Conservation (phyloP, 495 filamentous ascomycete species). For the Penicillium silybi region DNA sequence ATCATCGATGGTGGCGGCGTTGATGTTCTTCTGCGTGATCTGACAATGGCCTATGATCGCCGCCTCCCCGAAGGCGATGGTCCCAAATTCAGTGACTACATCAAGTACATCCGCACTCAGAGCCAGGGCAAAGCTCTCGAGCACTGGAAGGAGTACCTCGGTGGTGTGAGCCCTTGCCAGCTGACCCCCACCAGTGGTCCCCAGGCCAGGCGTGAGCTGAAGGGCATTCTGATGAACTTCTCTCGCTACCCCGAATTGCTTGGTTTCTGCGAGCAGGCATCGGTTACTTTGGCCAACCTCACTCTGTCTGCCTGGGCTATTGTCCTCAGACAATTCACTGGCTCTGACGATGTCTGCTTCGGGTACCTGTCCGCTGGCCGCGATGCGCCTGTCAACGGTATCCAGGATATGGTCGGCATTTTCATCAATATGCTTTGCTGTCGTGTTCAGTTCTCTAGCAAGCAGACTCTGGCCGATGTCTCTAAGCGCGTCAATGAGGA, state of each 20-base stretch:
- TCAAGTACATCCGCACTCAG: conserved; percentile 41
- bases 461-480: conserved; percentile 36
- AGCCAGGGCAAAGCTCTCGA: conserved; percentile 32
- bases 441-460: conserved; percentile 36
- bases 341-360: conserved; percentile 55
- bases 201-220: conserved; percentile 18
- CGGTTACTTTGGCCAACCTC: conserved; percentile 49
- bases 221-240: conserved; percentile 34
- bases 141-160: conserved; percentile 46
- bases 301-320: conserved; percentile 56
- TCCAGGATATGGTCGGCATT: conserved; percentile 50
- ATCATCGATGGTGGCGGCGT: conserved; percentile 47
- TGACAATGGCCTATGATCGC: conserved; percentile 43
- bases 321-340: conserved; percentile 49
- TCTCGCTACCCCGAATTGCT: conserved; percentile 38
- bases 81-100: conserved; percentile 54
- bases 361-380: conserved; percentile 51
- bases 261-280: conserved; percentile 43
- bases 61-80: conserved; percentile 35
- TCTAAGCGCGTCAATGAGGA: conserved; percentile 46
- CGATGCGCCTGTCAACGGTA: conserved; percentile 46
- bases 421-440: conserved; percentile 58
- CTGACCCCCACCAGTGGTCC: conserved; percentile 7
- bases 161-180: conserved; percentile 26
- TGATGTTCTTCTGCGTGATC: conserved; percentile 37